phyloP scores from a whole-genome alignment of 106 monocot genomes.

The Acorus calamus region DNA sequence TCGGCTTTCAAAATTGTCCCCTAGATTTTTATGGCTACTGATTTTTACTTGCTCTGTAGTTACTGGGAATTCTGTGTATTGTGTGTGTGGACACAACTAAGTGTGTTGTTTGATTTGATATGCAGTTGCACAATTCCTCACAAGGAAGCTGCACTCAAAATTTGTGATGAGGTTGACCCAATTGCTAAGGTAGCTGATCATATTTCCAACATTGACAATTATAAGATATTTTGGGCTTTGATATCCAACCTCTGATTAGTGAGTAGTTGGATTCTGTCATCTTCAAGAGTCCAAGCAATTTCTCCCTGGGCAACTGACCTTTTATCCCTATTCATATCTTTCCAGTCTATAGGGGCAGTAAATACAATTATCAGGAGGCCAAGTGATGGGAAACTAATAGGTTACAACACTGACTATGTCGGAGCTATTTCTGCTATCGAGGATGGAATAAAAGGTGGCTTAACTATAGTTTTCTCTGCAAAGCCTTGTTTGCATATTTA shows the following conservation, averaged over 20 bases:
- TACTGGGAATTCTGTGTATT: no score
- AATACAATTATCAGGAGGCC: constrained; percentile 73
- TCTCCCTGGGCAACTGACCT: no score
- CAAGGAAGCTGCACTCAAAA: constrained; percentile 67
- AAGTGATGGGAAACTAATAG: constrained; percentile 75
- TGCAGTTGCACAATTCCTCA: constrained; percentile 75
- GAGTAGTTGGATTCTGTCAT: no score
- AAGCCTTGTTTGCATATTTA: neutral
- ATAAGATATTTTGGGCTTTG: no score
- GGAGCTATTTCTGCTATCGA: constrained; percentile 99
- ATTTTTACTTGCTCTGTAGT: no score
- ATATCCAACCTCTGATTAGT: no score
- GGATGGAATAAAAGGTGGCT: constrained; percentile 72
- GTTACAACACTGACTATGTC: constrained; percentile 91
- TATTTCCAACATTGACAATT: neutral
- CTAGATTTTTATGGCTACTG: no score
- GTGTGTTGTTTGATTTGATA: constrained; percentile 1
- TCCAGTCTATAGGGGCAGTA: constrained; percentile 91
- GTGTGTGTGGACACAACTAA: neutral
- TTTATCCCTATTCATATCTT: constrained; percentile 1
- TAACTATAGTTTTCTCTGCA: neutral
- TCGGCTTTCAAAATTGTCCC: no score
- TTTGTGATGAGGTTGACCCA: constrained; percentile 85
- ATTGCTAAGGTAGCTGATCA: constrained; percentile 58
- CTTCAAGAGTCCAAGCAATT: no score